Evolutionary conservation across 345 rosid species (phyloP).

Genomic region (Eucalyptus erythrocorys): DNA sequence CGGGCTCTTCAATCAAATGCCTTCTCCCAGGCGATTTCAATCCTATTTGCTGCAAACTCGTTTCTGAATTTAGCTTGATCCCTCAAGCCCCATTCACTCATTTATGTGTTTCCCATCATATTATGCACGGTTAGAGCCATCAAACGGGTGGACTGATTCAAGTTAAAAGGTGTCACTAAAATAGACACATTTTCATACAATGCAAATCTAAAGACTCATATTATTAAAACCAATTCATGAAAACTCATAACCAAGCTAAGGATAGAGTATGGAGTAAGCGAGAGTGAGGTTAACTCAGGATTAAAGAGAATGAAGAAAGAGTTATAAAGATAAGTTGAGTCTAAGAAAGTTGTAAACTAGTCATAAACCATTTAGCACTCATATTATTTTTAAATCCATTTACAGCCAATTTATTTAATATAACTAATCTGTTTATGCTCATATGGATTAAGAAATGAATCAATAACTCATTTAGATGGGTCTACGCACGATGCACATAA

Average conservation of each 20-base stretch:
- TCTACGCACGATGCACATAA: not conserved
- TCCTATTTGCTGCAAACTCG: not conserved
- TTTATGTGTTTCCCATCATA: not conserved
- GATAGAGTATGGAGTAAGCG: not conserved
- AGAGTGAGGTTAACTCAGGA: not conserved
- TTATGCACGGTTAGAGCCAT: not conserved
- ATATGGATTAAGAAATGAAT: not conserved
- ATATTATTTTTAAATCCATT: too few relatives aligned
- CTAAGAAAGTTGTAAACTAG: too few relatives aligned
- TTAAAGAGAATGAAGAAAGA: not conserved
- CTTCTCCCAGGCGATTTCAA: not conserved
- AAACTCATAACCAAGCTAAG: fast-evolving
- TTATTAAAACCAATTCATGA: too few relatives aligned
- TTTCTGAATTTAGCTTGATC: not conserved
- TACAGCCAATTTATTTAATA: too few relatives aligned
- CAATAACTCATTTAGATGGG: not conserved
- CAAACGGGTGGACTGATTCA: fast-evolving
- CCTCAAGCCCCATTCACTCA: not conserved
- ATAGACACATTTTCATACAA: too few relatives aligned
- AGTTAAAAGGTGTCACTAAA: too few relatives aligned
- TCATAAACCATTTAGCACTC: too few relatives aligned
- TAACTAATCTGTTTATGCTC: not conserved
- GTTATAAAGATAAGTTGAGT: not conserved
- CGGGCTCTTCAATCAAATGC: not conserved
- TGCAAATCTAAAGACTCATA: not conserved